Percentiles rank a stretch among this genome's conserved stretches.
phyloP scores from a whole-genome alignment of 768 basidiomycete genomes.

The Trametes coccinea region DNA sequence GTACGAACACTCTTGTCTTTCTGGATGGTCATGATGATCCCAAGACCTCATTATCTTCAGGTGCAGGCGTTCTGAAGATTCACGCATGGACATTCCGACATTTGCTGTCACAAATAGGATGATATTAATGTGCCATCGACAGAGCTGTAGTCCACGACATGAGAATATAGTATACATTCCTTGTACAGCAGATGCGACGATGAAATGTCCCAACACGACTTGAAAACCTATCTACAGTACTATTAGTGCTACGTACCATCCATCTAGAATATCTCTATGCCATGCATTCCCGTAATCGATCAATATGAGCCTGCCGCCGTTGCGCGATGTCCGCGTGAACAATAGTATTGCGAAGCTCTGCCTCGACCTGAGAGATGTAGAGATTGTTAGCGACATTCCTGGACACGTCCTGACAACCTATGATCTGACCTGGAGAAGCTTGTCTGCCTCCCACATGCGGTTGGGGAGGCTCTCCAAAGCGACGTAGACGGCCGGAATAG shows the following conservation, averaged over 20 bases:
- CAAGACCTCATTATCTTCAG: too few relatives aligned
- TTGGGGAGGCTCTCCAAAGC: conserved; percentile 88
- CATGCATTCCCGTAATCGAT: conserved; percentile 22
- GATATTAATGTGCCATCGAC: too few relatives aligned
- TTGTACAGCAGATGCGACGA: conserved; percentile 1
- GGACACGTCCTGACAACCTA: not conserved
- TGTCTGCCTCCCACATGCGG: conserved; percentile 92
- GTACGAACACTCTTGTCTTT: too few relatives aligned
- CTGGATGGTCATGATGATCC: too few relatives aligned
- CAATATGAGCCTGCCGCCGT: conserved; percentile 53
- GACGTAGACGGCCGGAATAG: conserved; percentile 87
- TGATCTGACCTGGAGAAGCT: conserved; percentile 73
- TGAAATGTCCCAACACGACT: not conserved
- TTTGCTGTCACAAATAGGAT: too few relatives aligned
- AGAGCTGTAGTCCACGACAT: not conserved
- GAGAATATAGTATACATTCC: not conserved
- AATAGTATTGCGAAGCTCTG: conserved; percentile 54
- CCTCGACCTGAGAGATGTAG: conserved; percentile 25
- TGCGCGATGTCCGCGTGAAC: conserved; percentile 56
- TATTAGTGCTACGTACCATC: not conserved
- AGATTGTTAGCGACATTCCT: not conserved
- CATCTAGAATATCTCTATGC: conserved; percentile 16
- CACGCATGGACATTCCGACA: too few relatives aligned
- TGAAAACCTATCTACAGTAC: not conserved
- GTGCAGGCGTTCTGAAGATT: too few relatives aligned